A percentile compares a stretch with the other conserved stretches of the same genome.
phyloP scores from a whole-genome alignment of 345 rosid genomes.

The Pistacia integerrima region DNA sequence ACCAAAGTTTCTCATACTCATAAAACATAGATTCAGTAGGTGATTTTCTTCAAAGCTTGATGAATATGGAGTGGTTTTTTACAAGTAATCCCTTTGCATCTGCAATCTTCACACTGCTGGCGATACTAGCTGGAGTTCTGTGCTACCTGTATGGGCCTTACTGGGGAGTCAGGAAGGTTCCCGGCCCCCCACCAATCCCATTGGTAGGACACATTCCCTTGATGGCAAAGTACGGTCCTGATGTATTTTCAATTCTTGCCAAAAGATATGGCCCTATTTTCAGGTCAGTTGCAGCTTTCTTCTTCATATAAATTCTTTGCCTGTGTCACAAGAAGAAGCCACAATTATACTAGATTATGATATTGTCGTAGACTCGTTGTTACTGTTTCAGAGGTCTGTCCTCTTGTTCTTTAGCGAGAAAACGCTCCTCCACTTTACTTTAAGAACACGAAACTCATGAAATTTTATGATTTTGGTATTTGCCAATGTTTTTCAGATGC shows the following conservation, averaged over 20 bases:
- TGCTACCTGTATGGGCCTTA: conserved; percentile 59
- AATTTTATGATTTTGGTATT: background rate
- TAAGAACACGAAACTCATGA: background rate
- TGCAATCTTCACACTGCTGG: conserved; percentile 24
- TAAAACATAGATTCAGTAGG: background rate
- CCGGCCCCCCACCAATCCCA: conserved; percentile 57
- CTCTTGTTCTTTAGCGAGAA: background rate
- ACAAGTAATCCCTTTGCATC: conserved; percentile 3
- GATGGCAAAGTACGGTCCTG: conserved; percentile 86
- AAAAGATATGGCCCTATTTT: conserved; percentile 80
- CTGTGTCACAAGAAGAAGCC: too few species aligned
- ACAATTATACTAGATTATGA: background rate
- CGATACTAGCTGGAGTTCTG: conserved; percentile 31
- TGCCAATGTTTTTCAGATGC: background rate
- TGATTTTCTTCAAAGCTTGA: background rate
- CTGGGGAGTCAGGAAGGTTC: conserved; percentile 62
- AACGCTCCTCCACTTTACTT: background rate
- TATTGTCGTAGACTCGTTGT: background rate
- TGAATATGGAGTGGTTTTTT: conserved; percentile 20
- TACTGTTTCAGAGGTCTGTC: background rate
- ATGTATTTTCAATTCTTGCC: conserved; percentile 78
- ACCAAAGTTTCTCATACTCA: background rate
- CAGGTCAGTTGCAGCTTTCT: conserved; percentile 53
- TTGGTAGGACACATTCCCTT: conserved; percentile 80
- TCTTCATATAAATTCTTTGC: background rate